Conservation (phyloP, 805 yeast genomes). For the Saturnispora ahearnii region DNA sequence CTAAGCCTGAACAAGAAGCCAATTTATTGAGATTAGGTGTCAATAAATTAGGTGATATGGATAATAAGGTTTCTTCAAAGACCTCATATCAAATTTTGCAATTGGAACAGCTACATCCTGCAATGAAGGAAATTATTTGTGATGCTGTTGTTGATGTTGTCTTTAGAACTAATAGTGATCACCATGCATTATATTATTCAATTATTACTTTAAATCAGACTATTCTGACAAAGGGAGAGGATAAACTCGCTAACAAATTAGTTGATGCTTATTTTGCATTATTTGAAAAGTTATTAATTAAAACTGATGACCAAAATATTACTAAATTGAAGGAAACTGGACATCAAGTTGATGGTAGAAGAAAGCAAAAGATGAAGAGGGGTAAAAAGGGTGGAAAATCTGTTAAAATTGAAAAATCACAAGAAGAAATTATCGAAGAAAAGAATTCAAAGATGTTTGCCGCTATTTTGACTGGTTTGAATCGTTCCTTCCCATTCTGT, state of each 20-base stretch:
- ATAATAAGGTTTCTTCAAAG: constrained; percentile 82
- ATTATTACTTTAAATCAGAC: constrained; percentile 88
- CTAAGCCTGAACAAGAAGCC: constrained; percentile 95
- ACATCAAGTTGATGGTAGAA: constrained; percentile 49
- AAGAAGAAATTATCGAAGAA: constrained; percentile 61
- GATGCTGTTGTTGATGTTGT: constrained; percentile 75
- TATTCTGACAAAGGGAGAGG: constrained; percentile 69
- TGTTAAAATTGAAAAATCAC: constrained; percentile 55
- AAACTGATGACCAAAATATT: constrained; percentile 44
- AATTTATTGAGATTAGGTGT: constrained; percentile 82
- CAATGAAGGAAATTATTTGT: constrained; percentile 78
- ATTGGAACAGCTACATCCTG: constrained; percentile 87
- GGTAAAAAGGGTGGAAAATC: constrained; percentile 88
- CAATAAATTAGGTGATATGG: constrained; percentile 89
- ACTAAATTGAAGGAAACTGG: constrained; percentile 32
- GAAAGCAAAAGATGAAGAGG: constrained; percentile 68
- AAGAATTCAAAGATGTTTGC: constrained; percentile 77
- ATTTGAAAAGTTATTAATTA: constrained; percentile 74
- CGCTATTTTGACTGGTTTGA: constrained; percentile 87
- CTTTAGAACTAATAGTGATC: constrained; percentile 66
- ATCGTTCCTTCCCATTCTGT: constrained; percentile 92
- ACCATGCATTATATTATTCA: constrained; percentile 83
- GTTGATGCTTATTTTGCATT: constrained; percentile 78
- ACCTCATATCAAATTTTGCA: constrained; percentile 74
- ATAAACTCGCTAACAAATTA: constrained; percentile 71